Evolutionary conservation across 768 basidiomycete species (phyloP).

Genomic region (Crepidotus variabilis): DNA sequence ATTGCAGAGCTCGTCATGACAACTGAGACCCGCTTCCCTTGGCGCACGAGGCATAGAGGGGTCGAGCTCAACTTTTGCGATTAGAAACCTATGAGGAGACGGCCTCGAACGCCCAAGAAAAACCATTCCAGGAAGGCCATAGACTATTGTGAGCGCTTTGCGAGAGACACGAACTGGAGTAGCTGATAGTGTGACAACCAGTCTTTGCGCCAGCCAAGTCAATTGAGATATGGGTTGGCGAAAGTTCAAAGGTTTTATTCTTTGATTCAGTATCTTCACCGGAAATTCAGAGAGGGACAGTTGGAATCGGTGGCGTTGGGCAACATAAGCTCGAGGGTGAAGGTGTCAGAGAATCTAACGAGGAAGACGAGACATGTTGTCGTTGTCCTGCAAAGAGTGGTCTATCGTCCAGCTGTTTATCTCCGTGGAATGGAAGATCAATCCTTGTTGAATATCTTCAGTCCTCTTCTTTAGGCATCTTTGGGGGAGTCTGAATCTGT

Average conservation of each 20-base stretch:
- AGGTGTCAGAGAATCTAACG: not conserved
- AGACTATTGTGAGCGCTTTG: slow-evolving; percentile 6
- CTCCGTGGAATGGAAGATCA: too few relatives aligned
- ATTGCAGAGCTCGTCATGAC: slow-evolving; percentile 10
- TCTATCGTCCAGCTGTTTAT: too few relatives aligned
- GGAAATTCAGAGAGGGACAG: not conserved
- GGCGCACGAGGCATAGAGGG: slow-evolving; percentile 12
- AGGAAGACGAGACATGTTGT: not conserved
- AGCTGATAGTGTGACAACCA: slow-evolving; percentile 3
- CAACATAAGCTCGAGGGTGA: not conserved
- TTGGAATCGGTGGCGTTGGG: not conserved
- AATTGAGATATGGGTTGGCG: not conserved
- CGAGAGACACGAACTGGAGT: slow-evolving; percentile 6
- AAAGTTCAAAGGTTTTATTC: not conserved
- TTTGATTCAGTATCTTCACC: not conserved
- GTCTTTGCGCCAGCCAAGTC: slow-evolving; percentile 4
- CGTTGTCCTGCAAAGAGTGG: not conserved
- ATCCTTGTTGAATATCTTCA: too few relatives aligned
- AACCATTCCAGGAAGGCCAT: slow-evolving; percentile 12
- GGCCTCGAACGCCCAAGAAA: slow-evolving; percentile 12
- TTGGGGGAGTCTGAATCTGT: too few relatives aligned
- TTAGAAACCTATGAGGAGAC: slow-evolving; percentile 6
- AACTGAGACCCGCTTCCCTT: slow-evolving; percentile 12
- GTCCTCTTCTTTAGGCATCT: too few relatives aligned
- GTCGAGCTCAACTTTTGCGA: slow-evolving; percentile 8